Base-by-base conservation (phyloP, 495 filamentous ascomycete genomes). In the Annulohypoxylon bovei region DNA sequence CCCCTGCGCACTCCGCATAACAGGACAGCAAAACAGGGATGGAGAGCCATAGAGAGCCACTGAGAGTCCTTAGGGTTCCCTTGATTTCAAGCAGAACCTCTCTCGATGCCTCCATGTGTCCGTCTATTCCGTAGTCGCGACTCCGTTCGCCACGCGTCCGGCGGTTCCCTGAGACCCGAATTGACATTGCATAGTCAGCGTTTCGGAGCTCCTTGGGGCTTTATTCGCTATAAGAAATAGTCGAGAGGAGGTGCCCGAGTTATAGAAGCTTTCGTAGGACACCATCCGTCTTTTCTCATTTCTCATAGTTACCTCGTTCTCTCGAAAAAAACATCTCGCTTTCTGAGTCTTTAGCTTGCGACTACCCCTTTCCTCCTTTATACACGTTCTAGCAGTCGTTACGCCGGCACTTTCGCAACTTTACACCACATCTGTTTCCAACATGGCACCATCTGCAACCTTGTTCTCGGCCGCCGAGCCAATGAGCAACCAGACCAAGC, bases 401-500 rank as follows among this genome's bases (percentile, higher is more conserved):
- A 30, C 49, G 33, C 28, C 25, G n/a, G n/a, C 18, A 33, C 12
- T 5, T 5, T n/a, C 11, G 14, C 25, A 32, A 18, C 37, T 14
- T 52, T 32, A 11, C 1, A 32, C 32, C 27, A 7, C 2, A 30
- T 52, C 16, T 52, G 12, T 32, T 22, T 18, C 12, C 23, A 46
- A 3, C 14, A 53, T 53, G 28, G 27, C 47, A n/a, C 47, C 47
- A n/a, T 72, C 25, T 8, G 60, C 20, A 5, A 57, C 46, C n/a
- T 14, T 40, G 2, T 40, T n/a, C 22, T 42, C 68, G 25, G 53
- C 56, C 22, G 37, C 40, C n/a, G 68, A 35, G 14, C 67, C 76
- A 32, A 75, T 72, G 74, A 70, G 65, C 47, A 75, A 78, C 66
- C 72, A 71, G 42, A 23, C 55, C 22, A 76, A 73, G 68, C 76